Base-by-base conservation (phyloP, 106 monocot genomes). In the Cymbidium sinense region DNA sequence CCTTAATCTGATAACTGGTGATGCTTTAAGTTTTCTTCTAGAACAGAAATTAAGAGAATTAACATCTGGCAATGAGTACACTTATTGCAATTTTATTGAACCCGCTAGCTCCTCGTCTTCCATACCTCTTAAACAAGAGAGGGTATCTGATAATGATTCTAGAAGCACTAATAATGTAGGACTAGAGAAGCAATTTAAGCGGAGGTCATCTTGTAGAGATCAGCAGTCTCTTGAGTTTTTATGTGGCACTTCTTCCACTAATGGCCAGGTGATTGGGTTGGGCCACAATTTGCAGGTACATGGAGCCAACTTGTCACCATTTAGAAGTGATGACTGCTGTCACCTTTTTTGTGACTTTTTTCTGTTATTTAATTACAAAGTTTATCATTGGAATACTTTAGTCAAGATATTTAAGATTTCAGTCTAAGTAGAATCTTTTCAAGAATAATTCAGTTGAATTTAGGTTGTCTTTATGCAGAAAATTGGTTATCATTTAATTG, bases 11-110 rank as follows among this genome's bases (percentile, higher is more conserved):
- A 82, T 93, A 61, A 79, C 79, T 80, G 94, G 94, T 70, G 92
- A 94, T 90, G 84, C 85, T 70, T 77, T 94, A 80, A 84, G 90
- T 74, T 50, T 88, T 62, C 88, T 92, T 70, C 87, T 98, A 70
- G 98, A 98, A 50, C 89, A 86, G 77, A 94, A 94, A 61, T 69
- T 98, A 81, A 90, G 77, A 83, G 98, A 98, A 78, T 69, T 98
- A 62, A 87, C 88, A 54, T 81, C 82, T 37, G 84, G 80, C 72
- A 31, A 78, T 52, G 87, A 76, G 39, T 65, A 84, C 28, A 81
- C 87, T 21, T 73, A 77, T 61, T 64, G 35, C 84, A 88, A 47
- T 70, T 70, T 82, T 72, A 18, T 77, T 19, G 79, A 80, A 47
- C 41, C 50, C 30, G 79, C 11, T 50, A 84, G 78, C 64, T 76